These are phyloP conservation scores for Pythium phragmiticola DNA, from an alignment of 352 stramenopile genomes.

Conservation along the genomic window DNA sequence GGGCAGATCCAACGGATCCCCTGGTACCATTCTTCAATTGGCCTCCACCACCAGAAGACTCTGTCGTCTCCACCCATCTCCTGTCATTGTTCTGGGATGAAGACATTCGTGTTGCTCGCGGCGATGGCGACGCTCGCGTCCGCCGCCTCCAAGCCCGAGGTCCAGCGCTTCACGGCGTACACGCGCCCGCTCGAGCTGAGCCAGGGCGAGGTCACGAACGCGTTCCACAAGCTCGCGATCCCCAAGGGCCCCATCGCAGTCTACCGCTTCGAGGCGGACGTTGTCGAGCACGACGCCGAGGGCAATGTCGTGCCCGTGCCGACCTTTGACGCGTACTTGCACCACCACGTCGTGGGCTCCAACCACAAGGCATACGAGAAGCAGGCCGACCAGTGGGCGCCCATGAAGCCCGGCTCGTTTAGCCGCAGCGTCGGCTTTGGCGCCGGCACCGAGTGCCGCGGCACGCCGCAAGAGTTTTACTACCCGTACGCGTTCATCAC, in stretches of 20 bases:
- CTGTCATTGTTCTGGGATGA: background rate
- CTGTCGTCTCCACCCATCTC: background rate
- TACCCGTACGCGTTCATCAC: constrained; percentile 83
- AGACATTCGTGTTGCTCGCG: constrained; percentile 14
- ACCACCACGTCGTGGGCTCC: constrained; percentile 81
- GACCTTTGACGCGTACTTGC: constrained; percentile 75
- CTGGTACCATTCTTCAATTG: constrained; percentile 18
- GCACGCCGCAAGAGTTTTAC: constrained; percentile 77
- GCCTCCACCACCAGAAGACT: constrained; percentile 21
- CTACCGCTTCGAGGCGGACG: constrained; percentile 77
- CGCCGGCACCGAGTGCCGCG: constrained; percentile 73
- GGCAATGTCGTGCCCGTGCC: constrained; percentile 54
- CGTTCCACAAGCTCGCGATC: constrained; percentile 70
- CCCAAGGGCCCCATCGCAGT: constrained; percentile 77
- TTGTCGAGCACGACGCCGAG: constrained; percentile 63
- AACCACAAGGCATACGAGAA: constrained; percentile 63
- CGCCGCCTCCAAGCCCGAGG: constrained; percentile 26
- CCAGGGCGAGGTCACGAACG: constrained; percentile 78
- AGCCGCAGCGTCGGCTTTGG: constrained; percentile 77
- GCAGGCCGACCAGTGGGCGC: constrained; percentile 45
- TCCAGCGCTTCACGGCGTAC: constrained; percentile 64
- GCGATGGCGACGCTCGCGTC: constrained; percentile 16
- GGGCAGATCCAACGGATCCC: background rate
- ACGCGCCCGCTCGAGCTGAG: constrained; percentile 54
- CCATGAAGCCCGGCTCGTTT: constrained; percentile 77